These are phyloP conservation scores for Eimeria sp. DNA, from an alignment of 169 alveolate species.

Conservation along the genomic window DNA sequence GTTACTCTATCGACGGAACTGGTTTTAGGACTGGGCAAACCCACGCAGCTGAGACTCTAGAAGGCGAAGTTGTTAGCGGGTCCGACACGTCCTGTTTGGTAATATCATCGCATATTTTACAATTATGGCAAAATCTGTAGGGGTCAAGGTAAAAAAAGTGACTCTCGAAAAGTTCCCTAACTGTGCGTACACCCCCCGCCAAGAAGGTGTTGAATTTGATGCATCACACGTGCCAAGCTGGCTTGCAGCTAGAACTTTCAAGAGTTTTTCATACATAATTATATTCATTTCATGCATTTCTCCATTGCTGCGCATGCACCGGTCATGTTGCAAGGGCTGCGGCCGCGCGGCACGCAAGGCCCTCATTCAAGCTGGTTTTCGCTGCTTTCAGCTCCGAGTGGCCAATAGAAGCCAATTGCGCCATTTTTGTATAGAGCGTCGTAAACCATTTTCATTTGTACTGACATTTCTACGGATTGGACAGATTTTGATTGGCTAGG, in stretches of 20 bases:
- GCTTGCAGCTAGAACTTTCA: not conserved
- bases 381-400: not conserved
- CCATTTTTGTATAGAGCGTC: not conserved
- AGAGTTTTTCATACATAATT: not conserved
- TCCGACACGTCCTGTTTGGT: not conserved
- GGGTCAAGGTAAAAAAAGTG: not conserved
- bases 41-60: not conserved
- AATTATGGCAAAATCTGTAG: not conserved
- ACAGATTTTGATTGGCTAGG: not conserved
- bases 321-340: slow-evolving; percentile 57
- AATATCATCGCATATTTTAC: not conserved
- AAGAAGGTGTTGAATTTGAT: not conserved
- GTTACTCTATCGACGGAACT: not conserved
- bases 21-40: not conserved
- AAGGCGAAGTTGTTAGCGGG: not conserved
- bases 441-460: not conserved
- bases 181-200: not conserved
- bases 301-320: slow-evolving; percentile 42
- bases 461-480: not conserved
- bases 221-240: not conserved
- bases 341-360: slow-evolving; percentile 52
- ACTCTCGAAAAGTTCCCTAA: not conserved
- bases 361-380: slow-evolving; percentile 1
- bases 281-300: not conserved
- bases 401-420: not conserved